Evolutionary conservation across 345 rosid genomes (phyloP), one percentile per base, ranked within the genome.

Genomic region (Cardamine chenopodiifolia): DNA sequence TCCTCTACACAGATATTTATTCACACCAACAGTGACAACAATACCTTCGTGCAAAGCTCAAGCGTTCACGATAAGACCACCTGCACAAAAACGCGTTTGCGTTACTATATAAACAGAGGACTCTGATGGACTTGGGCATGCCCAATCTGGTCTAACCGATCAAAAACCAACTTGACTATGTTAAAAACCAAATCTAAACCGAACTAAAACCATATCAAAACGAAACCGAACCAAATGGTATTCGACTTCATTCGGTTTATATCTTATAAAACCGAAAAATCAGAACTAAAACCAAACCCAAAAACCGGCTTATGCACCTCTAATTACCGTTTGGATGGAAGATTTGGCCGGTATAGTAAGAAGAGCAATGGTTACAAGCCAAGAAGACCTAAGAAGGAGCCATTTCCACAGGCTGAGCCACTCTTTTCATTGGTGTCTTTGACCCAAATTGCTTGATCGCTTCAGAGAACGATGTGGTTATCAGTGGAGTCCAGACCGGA

Each of bases 401-500:
- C 3, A 93, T 86, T 66, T 90, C 97, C 4, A 72, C 67, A n/a
- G 93, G 97, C 84, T 90, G 97, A 1, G 89, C 94, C 0, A 90
- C 92, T 73, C 93, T 85, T 71, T 83, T 74, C 93, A 90, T 87
- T 0, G 96, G 93, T 45, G 83, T 84, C 48, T 87, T 77, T 3
- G 72, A 71, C 3, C 97, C 96, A 37, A 90, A 84, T 47, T 77
- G 40, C 2, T 70, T 68, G 23, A 68, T 78, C 75, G 82, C 82
- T 3, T 86, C 85, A 1, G 60, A 61, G 59, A 86, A 89, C 0
- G 97, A 87, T 4, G 93, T 79, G 0, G 96, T 88, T 40, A 87
- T 77, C 75, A 93, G 55, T 1, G 90, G 98, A 13, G 95, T 93
- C 98, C 93, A 89, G 4, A 90, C 86, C 10, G 92, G 97, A 19